Evolutionary conservation across 805 yeast genomes (phyloP).

Genomic region (Kuraishia floccosa): DNA sequence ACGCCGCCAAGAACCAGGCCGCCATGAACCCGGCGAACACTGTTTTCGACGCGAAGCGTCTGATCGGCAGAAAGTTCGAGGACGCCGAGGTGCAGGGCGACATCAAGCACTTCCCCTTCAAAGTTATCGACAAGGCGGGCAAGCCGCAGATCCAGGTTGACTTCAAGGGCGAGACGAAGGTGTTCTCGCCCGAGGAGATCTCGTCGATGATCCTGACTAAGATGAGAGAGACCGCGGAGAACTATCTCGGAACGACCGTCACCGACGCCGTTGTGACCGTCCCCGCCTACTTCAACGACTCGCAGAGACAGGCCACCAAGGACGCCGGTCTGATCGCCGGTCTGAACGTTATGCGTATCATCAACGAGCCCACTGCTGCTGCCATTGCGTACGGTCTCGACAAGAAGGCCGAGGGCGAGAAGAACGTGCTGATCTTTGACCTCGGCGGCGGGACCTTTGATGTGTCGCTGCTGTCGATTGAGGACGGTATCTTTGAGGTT

Average conservation of each 20-base stretch:
- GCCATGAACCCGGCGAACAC: constrained; percentile 89
- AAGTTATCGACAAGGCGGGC: constrained; percentile 67
- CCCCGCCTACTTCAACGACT: constrained; percentile 76
- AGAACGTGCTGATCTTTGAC: constrained; percentile 53
- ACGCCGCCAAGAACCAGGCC: constrained; percentile 96
- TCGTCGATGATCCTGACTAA: constrained; percentile 75
- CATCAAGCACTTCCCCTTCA: constrained; percentile 89
- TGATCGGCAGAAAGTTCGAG: constrained; percentile 82
- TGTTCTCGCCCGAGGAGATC: constrained; percentile 89
- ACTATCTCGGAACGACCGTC: constrained; percentile 37
- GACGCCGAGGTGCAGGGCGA: constrained; percentile 79
- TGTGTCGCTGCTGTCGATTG: constrained; percentile 67
- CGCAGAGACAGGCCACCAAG: constrained; percentile 79
- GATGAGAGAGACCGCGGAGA: constrained; percentile 57
- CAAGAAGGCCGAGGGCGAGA: constrained; percentile 32
- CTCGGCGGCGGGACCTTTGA: constrained; percentile 85
- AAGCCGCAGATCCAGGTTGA: constrained; percentile 89
- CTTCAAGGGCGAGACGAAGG: constrained; percentile 87
- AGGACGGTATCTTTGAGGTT: constrained; percentile 74
- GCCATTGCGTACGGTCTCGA: constrained; percentile 75
- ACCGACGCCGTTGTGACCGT: constrained; percentile 75
- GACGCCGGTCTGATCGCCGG: constrained; percentile 72
- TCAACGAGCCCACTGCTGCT: constrained; percentile 82
- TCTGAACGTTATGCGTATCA: constrained; percentile 60
- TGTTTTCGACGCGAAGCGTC: constrained; percentile 84